Evolutionary conservation across 345 rosid species (phyloP).

Genomic region (Sisymbrium altissimum): DNA sequence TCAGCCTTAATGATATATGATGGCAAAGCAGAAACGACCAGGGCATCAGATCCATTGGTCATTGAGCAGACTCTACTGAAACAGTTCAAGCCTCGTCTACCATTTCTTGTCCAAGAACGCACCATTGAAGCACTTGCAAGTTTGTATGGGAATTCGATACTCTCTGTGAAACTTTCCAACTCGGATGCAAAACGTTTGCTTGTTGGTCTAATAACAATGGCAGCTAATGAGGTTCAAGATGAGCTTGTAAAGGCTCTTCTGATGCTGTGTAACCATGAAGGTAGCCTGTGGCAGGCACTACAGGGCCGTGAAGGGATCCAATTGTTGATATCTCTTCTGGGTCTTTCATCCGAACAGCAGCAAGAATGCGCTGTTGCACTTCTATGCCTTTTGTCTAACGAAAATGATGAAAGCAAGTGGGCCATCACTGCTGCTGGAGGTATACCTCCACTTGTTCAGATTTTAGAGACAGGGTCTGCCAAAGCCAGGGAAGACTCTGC

Average conservation of each 20-base stretch:
- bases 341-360: constrained; percentile 98
- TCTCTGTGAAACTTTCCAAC: constrained; percentile 66
- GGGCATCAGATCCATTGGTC: constrained; percentile 71
- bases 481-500: constrained; percentile 99
- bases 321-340: constrained; percentile 93
- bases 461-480: constrained; percentile 93
- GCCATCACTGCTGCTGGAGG: constrained; percentile 99
- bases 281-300: constrained; percentile 90
- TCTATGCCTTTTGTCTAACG: constrained; percentile 86
- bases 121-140: constrained; percentile 98
- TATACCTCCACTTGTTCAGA: constrained; percentile 98
- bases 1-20: constrained; percentile 99
- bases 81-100: constrained; percentile 83
- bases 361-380: constrained; percentile 99
- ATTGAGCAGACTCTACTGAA: constrained; percentile 84
- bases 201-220: constrained; percentile 98
- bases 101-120: constrained; percentile 96
- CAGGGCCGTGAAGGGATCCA: constrained; percentile 99
- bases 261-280: constrained; percentile 77
- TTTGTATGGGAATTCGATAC: constrained; percentile 86
- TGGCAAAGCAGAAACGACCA: constrained; percentile 72
- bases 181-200: constrained; percentile 95
- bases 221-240: constrained; percentile 88
- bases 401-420: constrained; percentile 99
- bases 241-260: constrained; percentile 92